These are phyloP conservation scores for Brettanomyces custersianus DNA, from an alignment of 805 yeast species.

Conservation along the genomic window DNA sequence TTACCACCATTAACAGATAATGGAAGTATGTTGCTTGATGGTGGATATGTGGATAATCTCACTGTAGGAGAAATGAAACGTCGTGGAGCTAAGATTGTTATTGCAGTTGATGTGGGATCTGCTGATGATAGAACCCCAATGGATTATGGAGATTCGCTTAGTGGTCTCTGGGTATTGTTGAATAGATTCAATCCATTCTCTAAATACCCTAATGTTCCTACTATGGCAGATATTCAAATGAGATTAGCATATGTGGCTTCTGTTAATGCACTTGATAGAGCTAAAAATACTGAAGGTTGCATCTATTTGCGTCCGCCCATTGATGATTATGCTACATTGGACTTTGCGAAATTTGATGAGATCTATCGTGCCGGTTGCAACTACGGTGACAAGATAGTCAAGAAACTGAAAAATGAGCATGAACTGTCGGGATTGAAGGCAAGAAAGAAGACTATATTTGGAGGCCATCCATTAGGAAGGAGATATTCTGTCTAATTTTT, in stretches of 20 bases:
- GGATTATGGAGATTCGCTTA: slow-evolving; percentile 86
- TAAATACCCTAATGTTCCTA: slow-evolving; percentile 78
- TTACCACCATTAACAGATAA: slow-evolving; percentile 82
- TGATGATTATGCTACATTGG: slow-evolving; percentile 84
- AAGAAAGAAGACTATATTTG: slow-evolving; percentile 21
- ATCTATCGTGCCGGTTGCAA: slow-evolving; percentile 72
- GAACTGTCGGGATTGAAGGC: slow-evolving; percentile 60
- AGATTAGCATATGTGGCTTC: slow-evolving; percentile 91
- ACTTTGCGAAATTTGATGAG: slow-evolving; percentile 86
- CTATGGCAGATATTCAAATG: slow-evolving; percentile 90
- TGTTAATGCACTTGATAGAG: slow-evolving; percentile 84
- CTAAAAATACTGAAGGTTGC: slow-evolving; percentile 78
- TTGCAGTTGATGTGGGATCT: slow-evolving; percentile 95
- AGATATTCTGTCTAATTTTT: slow-evolving; percentile 50
- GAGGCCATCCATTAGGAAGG: slow-evolving; percentile 31
- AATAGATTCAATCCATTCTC: slow-evolving; percentile 90
- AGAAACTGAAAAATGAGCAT: slow-evolving; percentile 41
- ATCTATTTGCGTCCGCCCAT: slow-evolving; percentile 89
- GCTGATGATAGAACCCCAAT: slow-evolving; percentile 85
- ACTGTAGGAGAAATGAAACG: slow-evolving; percentile 90
- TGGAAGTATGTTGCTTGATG: slow-evolving; percentile 90
- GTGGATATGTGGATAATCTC: slow-evolving; percentile 90
- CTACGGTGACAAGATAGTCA: slow-evolving; percentile 56
- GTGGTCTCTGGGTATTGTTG: slow-evolving; percentile 85
- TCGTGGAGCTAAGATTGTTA: slow-evolving; percentile 75